Evolutionary conservation across 2,329 filamentous ascomycete species (phyloP).

Genomic region (Aspergillus sojae): DNA sequence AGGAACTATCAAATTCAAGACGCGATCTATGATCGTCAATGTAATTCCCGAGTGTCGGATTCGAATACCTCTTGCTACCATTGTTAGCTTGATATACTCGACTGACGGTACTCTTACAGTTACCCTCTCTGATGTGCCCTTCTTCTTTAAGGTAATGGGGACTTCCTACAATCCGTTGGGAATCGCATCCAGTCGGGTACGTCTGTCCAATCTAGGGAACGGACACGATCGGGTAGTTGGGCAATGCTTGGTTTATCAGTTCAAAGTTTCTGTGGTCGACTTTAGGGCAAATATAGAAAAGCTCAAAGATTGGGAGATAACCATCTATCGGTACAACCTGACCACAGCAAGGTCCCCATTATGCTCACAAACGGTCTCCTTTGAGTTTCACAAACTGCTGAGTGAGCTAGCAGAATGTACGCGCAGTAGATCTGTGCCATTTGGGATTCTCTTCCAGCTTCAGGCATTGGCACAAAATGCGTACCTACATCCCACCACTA

Average conservation of each 20-base stretch:
- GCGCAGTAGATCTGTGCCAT: conserved; percentile 47
- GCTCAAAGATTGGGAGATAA: conserved; percentile 24
- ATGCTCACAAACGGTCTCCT: too few species aligned
- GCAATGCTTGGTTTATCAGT: conserved; percentile 51
- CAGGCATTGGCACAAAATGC: conserved; percentile 65
- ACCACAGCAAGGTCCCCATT: background rate
- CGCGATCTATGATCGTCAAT: conserved; percentile 45
- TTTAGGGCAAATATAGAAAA: conserved; percentile 29
- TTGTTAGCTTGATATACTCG: conserved; percentile 52
- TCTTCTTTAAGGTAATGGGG: conserved; percentile 42
- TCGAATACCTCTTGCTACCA: conserved; percentile 54
- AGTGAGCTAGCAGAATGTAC: conserved; percentile 37
- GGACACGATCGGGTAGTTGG: conserved; percentile 17
- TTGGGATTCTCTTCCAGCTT: conserved; percentile 62
- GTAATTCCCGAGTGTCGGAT: conserved; percentile 38
- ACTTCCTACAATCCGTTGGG: background rate
- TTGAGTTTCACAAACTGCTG: conserved; percentile 2
- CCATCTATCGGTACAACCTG: conserved; percentile 25
- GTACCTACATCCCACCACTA: conserved; percentile 60
- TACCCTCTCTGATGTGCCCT: conserved; percentile 56
- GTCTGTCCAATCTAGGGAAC: conserved; percentile 10
- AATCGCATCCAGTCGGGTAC: background rate
- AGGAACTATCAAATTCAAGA: conserved; percentile 45
- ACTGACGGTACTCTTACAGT: conserved; percentile 47
- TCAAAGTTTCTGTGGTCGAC: conserved; percentile 28